phyloP scores from a whole-genome alignment of 225 moss, liverwort and hornwort species.

The Lunularia cruciata region DNA sequence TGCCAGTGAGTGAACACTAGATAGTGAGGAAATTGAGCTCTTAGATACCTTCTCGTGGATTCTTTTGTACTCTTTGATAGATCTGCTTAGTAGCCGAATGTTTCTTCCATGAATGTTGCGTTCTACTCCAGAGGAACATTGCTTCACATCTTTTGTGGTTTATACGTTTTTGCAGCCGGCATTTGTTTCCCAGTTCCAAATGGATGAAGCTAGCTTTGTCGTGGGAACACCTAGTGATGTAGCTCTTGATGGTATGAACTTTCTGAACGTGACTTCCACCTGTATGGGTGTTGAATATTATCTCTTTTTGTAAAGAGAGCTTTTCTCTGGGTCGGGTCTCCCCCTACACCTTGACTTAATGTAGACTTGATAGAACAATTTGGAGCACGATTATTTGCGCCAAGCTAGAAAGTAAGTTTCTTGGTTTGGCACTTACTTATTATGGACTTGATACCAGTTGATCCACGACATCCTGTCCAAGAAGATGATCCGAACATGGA shows the following conservation, averaged over 20 bases:
- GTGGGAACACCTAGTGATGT: constrained; percentile 60
- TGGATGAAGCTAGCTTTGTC: constrained; percentile 83
- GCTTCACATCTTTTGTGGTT: neutral
- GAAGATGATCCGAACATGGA: constrained; percentile 76
- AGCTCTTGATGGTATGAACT: constrained; percentile 61
- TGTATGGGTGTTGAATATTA: no score
- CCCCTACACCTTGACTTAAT: no score
- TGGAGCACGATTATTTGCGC: no score
- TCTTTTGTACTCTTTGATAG: no score
- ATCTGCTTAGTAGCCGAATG: no score
- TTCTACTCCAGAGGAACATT: neutral
- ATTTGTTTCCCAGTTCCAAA: constrained; percentile 67
- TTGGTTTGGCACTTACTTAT: neutral
- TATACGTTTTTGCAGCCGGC: constrained; percentile 32
- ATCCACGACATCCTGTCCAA: constrained; percentile 45
- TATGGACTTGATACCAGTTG: constrained; percentile 42
- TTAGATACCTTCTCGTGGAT: no score
- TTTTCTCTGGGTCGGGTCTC: no score
- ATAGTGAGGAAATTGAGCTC: no score
- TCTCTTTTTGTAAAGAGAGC: no score
- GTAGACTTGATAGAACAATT: neutral
- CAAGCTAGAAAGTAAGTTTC: neutral
- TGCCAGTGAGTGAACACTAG: no score
- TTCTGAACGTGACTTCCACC: neutral
- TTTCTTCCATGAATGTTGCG: no score